Evolutionary conservation across 345 rosid species (phyloP).

Genomic region (Sonneratia alba): DNA sequence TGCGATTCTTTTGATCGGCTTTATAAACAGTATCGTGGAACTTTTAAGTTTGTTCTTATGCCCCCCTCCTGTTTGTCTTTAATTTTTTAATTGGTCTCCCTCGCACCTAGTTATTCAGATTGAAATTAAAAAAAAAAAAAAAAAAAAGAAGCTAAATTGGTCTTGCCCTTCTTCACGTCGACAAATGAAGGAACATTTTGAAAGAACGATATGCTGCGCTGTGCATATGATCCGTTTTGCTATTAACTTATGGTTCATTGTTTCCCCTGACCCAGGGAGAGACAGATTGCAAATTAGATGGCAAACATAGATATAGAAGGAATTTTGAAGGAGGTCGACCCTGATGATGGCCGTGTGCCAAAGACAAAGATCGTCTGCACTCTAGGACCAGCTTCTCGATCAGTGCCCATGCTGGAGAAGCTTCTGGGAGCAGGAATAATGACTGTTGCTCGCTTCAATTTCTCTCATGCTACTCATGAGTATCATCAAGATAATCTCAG

Average conservation of each 20-base stretch:
- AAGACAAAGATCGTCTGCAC: conserved; percentile 90
- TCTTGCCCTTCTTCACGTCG: neutral
- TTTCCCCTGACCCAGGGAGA: neutral
- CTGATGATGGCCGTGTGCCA: conserved; percentile 51
- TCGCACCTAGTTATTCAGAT: neutral
- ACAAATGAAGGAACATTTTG: neutral
- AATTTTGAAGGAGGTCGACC: conserved; percentile 43
- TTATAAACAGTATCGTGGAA: neutral
- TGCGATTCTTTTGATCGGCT: neutral
- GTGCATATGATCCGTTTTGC: neutral
- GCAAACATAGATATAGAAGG: conserved; percentile 86
- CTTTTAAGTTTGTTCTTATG: neutral
- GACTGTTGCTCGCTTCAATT: conserved; percentile 97
- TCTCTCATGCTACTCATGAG: conserved; percentile 90
- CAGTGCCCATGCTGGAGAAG: conserved; percentile 74
- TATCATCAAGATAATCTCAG: conserved; percentile 89
- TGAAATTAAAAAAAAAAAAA: no score
- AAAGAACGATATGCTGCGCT: neutral
- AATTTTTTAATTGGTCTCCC: neutral
- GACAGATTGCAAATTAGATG: conserved; percentile 22
- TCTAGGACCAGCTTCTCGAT: conserved; percentile 80
- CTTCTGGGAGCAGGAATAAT: conserved; percentile 67
- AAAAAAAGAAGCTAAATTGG: neutral
- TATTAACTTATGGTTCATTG: neutral
- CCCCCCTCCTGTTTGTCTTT: neutral